Evolutionary conservation across 805 yeast species (phyloP).

Genomic region (Danielozyma ontarioensis): DNA sequence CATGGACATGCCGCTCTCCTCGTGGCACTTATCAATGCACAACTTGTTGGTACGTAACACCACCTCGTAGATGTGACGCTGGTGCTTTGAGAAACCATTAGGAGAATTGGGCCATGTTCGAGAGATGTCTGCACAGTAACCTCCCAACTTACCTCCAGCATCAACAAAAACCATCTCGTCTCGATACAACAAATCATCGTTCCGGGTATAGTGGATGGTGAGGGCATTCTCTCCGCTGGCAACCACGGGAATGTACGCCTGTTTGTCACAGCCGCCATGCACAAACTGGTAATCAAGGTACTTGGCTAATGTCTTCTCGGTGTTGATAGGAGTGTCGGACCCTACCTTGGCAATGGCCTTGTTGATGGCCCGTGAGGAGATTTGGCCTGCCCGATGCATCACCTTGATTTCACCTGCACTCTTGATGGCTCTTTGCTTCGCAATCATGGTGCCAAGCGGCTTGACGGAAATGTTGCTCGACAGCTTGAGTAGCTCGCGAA

Average conservation of each 20-base stretch:
- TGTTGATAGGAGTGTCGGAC: conserved; percentile 40
- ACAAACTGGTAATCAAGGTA: conserved; percentile 79
- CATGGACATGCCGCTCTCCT: conserved; percentile 45
- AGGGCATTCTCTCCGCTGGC: conserved; percentile 90
- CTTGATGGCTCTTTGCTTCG: conserved; percentile 61
- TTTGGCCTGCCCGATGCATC: conserved; percentile 78
- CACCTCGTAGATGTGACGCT: conserved; percentile 81
- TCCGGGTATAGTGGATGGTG: conserved; percentile 89
- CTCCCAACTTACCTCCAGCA: conserved; percentile 92
- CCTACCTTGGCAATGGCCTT: conserved; percentile 65
- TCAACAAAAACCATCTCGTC: conserved; percentile 89
- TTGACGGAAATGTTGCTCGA: conserved; percentile 30
- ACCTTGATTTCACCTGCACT: conserved; percentile 69
- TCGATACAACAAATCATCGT: conserved; percentile 72
- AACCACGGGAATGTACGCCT: conserved; percentile 93
- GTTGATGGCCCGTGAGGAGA: conserved; percentile 80
- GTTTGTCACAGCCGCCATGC: conserved; percentile 81
- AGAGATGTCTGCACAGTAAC: conserved; percentile 93
- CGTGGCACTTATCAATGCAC: conserved; percentile 70
- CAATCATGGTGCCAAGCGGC: conserved; percentile 39
- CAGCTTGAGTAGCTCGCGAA: conserved; percentile 17
- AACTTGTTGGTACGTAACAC: conserved; percentile 77
- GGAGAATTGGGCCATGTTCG: conserved; percentile 93
- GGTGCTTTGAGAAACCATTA: conserved; percentile 64
- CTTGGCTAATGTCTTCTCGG: conserved; percentile 76